Evolutionary conservation across 495 filamentous ascomycete species (phyloP).

Genomic region (Trichoderma parareesei): DNA sequence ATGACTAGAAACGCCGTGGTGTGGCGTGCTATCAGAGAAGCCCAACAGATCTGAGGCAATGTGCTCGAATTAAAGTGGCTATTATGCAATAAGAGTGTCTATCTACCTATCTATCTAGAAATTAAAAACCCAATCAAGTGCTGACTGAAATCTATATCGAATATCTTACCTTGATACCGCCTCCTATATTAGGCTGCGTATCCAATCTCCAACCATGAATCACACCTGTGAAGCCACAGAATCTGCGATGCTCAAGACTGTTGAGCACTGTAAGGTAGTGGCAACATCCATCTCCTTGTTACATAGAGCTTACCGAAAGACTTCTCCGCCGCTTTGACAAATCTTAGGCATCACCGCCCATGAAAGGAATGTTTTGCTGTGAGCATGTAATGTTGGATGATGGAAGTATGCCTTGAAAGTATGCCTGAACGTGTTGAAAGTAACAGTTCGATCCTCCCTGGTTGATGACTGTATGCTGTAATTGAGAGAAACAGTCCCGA

Average conservation of each 20-base stretch:
- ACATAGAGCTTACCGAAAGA: slow-evolving; percentile 5
- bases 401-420: slow-evolving; percentile 16
- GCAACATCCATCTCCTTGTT: slow-evolving; percentile 10
- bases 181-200: no score
- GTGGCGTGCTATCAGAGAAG: neutral
- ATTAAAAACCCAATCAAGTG: no score
- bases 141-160: no score
- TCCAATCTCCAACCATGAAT: no score
- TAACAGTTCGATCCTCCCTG: slow-evolving; percentile 17
- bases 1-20: neutral
- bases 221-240: neutral
- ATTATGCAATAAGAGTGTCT: no score
- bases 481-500: slow-evolving; percentile 10
- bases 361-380: slow-evolving; percentile 17
- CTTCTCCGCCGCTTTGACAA: neutral
- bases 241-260: neutral
- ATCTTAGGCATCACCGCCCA: slow-evolving; percentile 10
- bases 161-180: no score
- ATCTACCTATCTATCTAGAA: no score
- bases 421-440: slow-evolving; percentile 19
- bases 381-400: slow-evolving; percentile 18
- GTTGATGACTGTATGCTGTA: slow-evolving; percentile 18
- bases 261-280: neutral
- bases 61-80: no score
- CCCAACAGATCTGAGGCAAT: neutral